phyloP scores from a whole-genome alignment of 306 rosid species.

The Fagus sylvatica region DNA sequence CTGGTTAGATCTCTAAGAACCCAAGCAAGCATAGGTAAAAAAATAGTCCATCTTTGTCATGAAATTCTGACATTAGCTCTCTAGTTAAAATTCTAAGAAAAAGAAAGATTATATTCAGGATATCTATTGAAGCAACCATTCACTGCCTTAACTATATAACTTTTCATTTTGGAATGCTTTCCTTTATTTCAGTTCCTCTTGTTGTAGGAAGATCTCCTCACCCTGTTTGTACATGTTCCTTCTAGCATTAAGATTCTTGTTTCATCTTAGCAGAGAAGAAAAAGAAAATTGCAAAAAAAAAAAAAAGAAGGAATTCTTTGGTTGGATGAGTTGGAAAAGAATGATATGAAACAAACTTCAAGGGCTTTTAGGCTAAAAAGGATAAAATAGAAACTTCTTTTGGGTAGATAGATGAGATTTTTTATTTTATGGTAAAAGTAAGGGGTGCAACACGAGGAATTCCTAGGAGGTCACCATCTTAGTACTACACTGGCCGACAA shows the following conservation, averaged over 20 bases:
- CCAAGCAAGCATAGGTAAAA: constrained; percentile 17
- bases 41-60: constrained; percentile 10
- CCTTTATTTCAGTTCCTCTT: neutral
- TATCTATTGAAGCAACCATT: neutral
- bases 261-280: neutral
- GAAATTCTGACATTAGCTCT: constrained; percentile 8
- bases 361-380: neutral
- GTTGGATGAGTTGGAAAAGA: neutral
- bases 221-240: neutral
- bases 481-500: too few relatives aligned
- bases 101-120: neutral
- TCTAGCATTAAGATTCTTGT: neutral
- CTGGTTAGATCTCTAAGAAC: constrained; percentile 34
- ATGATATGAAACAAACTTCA: neutral
- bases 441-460: too few relatives aligned
- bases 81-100: constrained; percentile 11
- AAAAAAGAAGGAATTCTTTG: neutral
- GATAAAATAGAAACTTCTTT: neutral
- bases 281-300: neutral
- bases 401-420: too few relatives aligned
- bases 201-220: neutral
- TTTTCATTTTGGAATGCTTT: neutral
- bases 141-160: neutral
- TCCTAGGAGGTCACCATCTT: too few relatives aligned
- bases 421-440: too few relatives aligned